Conservation (phyloP, 371 early-diverging fungal genomes). For the Saksenaea vasiformis region DNA sequence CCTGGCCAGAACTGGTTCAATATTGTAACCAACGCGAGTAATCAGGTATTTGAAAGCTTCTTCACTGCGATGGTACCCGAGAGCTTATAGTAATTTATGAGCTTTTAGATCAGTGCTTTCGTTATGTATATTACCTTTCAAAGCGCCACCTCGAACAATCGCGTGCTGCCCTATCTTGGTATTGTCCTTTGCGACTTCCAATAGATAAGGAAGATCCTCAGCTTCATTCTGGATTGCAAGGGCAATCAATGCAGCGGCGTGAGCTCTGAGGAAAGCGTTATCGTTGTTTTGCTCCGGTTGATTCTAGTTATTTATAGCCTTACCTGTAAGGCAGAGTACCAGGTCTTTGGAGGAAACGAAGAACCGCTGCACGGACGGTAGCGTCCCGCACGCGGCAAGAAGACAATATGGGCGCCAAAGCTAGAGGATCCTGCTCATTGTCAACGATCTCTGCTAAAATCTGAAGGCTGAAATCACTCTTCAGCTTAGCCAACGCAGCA, state of each 20-base stretch:
- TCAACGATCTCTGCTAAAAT: conserved; percentile 47
- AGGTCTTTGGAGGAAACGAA: conserved; percentile 28
- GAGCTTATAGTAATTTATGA: conserved; percentile 16
- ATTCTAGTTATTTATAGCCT: neutral
- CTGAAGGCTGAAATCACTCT: conserved; percentile 36
- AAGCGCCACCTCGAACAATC: conserved; percentile 34
- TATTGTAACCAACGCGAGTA: conserved; percentile 21
- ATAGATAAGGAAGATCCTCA: conserved; percentile 39
- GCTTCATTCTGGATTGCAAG: conserved; percentile 47
- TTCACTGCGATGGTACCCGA: conserved; percentile 44
- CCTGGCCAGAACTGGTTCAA: conserved; percentile 37
- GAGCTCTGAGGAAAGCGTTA: conserved; percentile 22
- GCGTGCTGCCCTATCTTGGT: conserved; percentile 42
- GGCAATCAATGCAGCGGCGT: conserved; percentile 27
- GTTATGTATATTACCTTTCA: conserved; percentile 24
- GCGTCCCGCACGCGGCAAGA: conserved; percentile 31
- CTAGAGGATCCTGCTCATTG: conserved; percentile 43
- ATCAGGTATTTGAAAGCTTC: conserved; percentile 48
- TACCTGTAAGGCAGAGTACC: conserved; percentile 33
- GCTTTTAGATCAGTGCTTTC: neutral
- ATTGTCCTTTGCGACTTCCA: conserved; percentile 40
- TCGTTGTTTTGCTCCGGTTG: neutral
- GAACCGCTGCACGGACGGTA: conserved; percentile 36
- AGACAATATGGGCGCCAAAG: conserved; percentile 24
- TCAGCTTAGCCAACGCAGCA: conserved; percentile 31